These are phyloP conservation scores for Candida tammaniensis DNA, from an alignment of 805 yeast species.

Conservation along the genomic window DNA sequence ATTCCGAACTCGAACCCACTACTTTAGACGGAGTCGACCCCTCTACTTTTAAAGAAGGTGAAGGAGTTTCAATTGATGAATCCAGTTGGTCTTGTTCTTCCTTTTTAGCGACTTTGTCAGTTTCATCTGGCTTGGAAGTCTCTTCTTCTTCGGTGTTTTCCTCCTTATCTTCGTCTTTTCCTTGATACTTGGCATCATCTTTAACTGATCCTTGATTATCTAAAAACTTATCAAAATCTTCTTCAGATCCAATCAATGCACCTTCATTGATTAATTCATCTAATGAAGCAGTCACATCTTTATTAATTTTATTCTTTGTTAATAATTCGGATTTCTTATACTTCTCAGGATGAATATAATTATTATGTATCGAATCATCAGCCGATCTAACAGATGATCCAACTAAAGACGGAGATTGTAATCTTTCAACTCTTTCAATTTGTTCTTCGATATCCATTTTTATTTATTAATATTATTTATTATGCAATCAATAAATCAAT, in stretches of 20 bases:
- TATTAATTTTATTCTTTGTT: constrained; percentile 12
- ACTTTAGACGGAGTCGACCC: too few relatives aligned
- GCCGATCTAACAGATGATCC: constrained; percentile 52
- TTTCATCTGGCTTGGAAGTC: constrained; percentile 1
- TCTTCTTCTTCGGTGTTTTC: not conserved
- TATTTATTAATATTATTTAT: not conserved
- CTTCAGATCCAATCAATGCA: constrained; percentile 48
- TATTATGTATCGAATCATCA: constrained; percentile 43
- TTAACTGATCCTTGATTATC: constrained; percentile 55
- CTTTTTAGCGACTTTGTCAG: not conserved
- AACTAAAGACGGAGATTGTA: constrained; percentile 48
- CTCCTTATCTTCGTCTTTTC: constrained; percentile 1
- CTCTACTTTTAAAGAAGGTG: too few relatives aligned
- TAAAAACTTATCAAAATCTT: constrained; percentile 49
- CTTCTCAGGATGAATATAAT: constrained; percentile 45
- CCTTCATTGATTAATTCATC: constrained; percentile 50
- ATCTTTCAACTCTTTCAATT: constrained; percentile 50
- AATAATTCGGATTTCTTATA: constrained; percentile 21
- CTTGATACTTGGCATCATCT: constrained; percentile 38
- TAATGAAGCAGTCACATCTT: constrained; percentile 47
- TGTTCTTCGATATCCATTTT: constrained; percentile 52
- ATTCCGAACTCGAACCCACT: not conserved
- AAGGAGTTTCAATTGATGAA: not conserved
- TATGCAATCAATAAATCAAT: too few relatives aligned
- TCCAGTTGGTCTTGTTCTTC: not conserved